Conservation (phyloP, 192 early-diverging fungal species). For the Backusella tarrabulga region DNA sequence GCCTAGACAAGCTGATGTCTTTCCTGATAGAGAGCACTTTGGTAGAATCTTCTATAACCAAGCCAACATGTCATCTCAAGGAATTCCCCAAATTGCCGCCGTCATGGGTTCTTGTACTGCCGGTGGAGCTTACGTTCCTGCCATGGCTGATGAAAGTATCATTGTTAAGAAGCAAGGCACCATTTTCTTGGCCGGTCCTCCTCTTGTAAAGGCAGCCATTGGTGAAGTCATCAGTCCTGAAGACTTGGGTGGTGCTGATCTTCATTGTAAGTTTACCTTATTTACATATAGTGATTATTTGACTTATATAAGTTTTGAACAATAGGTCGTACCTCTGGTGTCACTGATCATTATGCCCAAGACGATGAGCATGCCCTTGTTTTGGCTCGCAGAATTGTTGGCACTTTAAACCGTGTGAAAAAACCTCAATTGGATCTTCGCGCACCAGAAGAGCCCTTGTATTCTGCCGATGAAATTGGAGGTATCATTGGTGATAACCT, state of each 20-base stretch:
- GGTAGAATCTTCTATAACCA: constrained; percentile 98
- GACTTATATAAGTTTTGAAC: neutral
- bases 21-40: constrained; percentile 93
- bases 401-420: constrained; percentile 84
- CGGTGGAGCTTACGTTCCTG: constrained; percentile 96
- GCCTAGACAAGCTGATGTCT: constrained; percentile 92
- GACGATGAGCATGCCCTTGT: constrained; percentile 87
- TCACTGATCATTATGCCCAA: constrained; percentile 90
- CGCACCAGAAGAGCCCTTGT: constrained; percentile 74
- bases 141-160: constrained; percentile 97
- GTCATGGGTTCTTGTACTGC: constrained; percentile 98
- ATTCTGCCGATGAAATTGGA: constrained; percentile 77
- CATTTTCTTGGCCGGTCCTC: constrained; percentile 95
- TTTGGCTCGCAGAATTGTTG: constrained; percentile 80
- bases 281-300: neutral
- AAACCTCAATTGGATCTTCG: constrained; percentile 45
- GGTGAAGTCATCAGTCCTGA: constrained; percentile 93
- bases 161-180: constrained; percentile 95
- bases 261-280: constrained; percentile 73
- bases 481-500: constrained; percentile 95
- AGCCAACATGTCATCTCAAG: constrained; percentile 64
- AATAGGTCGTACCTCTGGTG: constrained; percentile 78
- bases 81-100: constrained; percentile 96
- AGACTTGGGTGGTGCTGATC: constrained; percentile 92
- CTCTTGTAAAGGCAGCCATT: constrained; percentile 94